A percentile compares a stretch with the other conserved stretches of the same genome.
Conservation (phyloP, 1,284 basidiomycete species). For the Bjerkandera adusta region DNA sequence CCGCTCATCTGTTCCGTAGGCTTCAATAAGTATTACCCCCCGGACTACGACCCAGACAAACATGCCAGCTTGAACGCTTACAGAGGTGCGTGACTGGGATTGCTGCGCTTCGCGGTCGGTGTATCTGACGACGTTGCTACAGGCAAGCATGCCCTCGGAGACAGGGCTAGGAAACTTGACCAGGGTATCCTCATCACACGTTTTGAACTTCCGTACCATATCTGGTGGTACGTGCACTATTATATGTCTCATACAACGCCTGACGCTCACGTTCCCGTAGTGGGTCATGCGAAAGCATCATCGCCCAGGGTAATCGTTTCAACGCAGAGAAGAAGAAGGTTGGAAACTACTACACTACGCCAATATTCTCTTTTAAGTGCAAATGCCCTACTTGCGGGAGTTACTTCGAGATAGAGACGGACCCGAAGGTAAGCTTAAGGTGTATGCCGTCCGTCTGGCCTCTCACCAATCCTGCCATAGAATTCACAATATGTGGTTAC, state of each 20-base stretch:
- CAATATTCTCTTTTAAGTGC: constrained; percentile 93
- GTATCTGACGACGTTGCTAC: constrained; percentile 17
- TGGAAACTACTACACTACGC: constrained; percentile 93
- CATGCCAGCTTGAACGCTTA: constrained; percentile 82
- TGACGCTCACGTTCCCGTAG: constrained; percentile 33
- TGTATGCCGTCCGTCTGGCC: neutral
- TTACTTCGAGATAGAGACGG: constrained; percentile 97
- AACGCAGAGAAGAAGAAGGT: constrained; percentile 98
- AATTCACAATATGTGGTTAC: constrained; percentile 94
- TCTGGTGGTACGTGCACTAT: constrained; percentile 82
- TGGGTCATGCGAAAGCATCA: constrained; percentile 89
- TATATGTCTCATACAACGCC: constrained; percentile 1
- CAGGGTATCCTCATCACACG: constrained; percentile 93
- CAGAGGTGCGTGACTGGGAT: constrained; percentile 47
- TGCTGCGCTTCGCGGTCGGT: neutral
- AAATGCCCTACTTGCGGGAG: constrained; percentile 94
- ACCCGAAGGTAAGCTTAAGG: constrained; percentile 82
- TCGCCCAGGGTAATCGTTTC: constrained; percentile 96
- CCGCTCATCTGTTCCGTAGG: constrained; percentile 34
- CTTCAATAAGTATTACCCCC: constrained; percentile 93
- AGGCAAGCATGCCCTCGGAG: constrained; percentile 95
- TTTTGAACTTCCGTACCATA: constrained; percentile 94
- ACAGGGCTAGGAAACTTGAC: constrained; percentile 89
- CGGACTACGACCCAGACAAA: constrained; percentile 84
- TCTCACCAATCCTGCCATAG: constrained; percentile 40